Evolutionary conservation across 306 rosid genomes (phyloP).

Genomic region (Cicer cuneatum): DNA sequence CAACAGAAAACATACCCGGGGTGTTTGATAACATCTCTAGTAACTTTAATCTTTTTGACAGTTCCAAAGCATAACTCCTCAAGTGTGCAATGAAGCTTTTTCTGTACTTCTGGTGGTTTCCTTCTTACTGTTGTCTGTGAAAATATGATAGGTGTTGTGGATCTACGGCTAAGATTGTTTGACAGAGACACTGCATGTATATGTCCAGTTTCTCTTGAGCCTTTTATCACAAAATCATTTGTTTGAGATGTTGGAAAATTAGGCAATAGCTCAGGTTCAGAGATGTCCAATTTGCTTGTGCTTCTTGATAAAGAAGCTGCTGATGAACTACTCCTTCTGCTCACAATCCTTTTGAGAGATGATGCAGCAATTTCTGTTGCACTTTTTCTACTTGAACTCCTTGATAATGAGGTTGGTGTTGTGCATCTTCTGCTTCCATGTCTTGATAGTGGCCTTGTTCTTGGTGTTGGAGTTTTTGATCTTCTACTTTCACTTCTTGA

Average conservation of each 20-base stretch:
- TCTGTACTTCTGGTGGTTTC: conserved; percentile 74
- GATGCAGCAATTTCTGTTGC: conserved; percentile 40
- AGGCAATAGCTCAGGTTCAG: conserved; percentile 46
- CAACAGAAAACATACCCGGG: conserved; percentile 62
- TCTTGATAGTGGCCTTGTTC: conserved; percentile 49
- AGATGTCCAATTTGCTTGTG: conserved; percentile 46
- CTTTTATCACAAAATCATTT: conserved; percentile 2
- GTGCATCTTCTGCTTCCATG: conserved; percentile 46
- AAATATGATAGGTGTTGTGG: conserved; percentile 74
- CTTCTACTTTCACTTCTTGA: conserved; percentile 57
- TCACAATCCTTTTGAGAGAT: conserved; percentile 47
- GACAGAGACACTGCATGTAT: conserved; percentile 47
- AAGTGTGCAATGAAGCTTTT: conserved; percentile 65
- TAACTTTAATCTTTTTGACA: conserved; percentile 67
- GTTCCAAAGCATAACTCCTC: conserved; percentile 82
- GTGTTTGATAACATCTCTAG: conserved; percentile 69
- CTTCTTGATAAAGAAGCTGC: conserved; percentile 34
- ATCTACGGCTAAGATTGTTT: conserved; percentile 52
- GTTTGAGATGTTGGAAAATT: conserved; percentile 34
- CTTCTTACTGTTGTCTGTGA: conserved; percentile 70
- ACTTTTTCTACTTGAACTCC: conserved; percentile 39
- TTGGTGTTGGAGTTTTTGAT: conserved; percentile 73
- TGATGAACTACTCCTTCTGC: conserved; percentile 46
- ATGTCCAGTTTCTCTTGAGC: conserved; percentile 30
- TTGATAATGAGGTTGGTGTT: conserved; percentile 49